Conservation (phyloP, 257 asterid genomes). For the Galeopsis tetrahit region DNA sequence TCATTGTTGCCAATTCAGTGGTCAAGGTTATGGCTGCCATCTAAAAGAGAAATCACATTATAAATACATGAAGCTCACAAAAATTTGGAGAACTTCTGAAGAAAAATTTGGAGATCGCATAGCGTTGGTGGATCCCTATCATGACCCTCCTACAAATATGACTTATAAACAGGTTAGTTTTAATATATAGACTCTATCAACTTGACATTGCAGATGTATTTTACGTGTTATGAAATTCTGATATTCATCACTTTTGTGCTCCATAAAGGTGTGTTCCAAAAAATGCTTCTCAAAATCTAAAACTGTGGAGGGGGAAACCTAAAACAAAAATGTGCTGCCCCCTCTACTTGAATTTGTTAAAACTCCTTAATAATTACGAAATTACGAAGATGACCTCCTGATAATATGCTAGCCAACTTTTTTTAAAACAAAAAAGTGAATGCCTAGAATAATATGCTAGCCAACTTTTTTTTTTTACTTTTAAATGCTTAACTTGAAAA, state of each 20-base stretch:
- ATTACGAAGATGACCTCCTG: neutral
- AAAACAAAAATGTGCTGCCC: no score
- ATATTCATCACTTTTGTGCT: neutral
- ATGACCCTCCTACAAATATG: constrained; percentile 79
- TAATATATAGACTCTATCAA: constrained; percentile 1
- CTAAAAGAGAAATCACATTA: no score
- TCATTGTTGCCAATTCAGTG: no score
- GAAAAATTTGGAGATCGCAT: constrained; percentile 73
- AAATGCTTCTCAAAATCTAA: no score
- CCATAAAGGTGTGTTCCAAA: no score
- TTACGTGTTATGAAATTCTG: no score
- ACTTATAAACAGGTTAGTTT: constrained; percentile 70
- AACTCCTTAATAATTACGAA: neutral
- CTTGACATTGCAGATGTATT: neutral
- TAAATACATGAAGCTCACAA: no score
- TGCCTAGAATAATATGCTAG: neutral
- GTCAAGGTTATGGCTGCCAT: no score
- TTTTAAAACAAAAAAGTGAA: neutral
- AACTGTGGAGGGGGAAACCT: no score
- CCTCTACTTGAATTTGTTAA: no score
- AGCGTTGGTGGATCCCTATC: constrained; percentile 81
- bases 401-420: neutral
- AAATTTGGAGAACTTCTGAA: constrained; percentile 13
- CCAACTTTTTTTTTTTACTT: neutral
- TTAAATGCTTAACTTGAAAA: no score